A percentile compares a stretch with the other conserved stretches of the same genome.
Evolutionary conservation across 1,139 yeast genomes (phyloP).

Genomic region (Geotrichum aggregatum): DNA sequence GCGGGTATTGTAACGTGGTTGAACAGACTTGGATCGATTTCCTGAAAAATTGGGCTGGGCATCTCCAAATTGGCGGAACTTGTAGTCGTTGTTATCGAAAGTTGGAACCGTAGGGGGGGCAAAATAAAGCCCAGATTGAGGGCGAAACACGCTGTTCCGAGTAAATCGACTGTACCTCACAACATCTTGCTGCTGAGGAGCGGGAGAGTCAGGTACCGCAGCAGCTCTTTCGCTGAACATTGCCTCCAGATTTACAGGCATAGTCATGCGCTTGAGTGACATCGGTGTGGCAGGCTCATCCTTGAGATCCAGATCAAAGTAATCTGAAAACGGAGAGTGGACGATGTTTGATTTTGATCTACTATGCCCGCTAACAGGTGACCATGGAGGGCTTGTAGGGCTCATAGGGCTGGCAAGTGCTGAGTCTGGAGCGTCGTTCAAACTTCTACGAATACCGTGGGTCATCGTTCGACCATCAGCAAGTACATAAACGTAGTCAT

Average conservation of each 20-base stretch:
- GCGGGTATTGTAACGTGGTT: not conserved
- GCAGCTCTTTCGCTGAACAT: not conserved
- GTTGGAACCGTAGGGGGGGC: constrained; percentile 10
- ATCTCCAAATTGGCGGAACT: not conserved
- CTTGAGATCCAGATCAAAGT: not conserved
- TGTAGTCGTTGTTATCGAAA: not conserved
- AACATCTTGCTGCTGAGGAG: not conserved
- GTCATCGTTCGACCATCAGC: constrained; percentile 54
- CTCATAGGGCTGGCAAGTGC: constrained; percentile 1
- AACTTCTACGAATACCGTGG: constrained; percentile 41
- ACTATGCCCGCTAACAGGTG: not conserved
- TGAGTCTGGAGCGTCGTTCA: constrained; percentile 25
- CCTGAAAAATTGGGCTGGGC: not conserved
- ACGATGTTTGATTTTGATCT: not conserved
- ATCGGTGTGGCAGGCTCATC: not conserved
- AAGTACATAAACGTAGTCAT: constrained; percentile 56
- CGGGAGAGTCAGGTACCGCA: not conserved
- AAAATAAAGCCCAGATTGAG: constrained; percentile 15
- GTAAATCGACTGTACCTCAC: constrained; percentile 12
- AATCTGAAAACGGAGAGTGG: constrained; percentile 12
- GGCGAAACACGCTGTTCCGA: constrained; percentile 7
- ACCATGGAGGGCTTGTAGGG: not conserved
- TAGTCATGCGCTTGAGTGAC: constrained; percentile 3
- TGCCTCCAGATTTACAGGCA: constrained; percentile 9
- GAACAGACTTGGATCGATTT: not conserved